Conservation (phyloP, 2,329 filamentous ascomycete species). For the Pyrenochaeta sp. region DNA sequence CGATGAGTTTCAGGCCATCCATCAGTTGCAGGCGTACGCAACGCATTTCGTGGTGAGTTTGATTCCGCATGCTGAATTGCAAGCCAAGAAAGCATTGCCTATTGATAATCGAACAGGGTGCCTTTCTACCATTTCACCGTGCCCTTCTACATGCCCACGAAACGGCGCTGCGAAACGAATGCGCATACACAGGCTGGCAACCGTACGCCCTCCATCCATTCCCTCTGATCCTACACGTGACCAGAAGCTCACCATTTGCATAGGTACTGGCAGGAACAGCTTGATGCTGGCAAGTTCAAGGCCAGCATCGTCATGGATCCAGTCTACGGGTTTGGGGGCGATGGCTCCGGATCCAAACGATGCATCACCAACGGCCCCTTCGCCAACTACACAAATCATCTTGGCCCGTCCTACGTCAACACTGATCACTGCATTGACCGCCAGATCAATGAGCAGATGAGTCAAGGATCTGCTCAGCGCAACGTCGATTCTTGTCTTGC, state of each 20-base stretch:
- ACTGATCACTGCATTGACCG: conserved; percentile 32
- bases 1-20: conserved; percentile 21
- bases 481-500: conserved; percentile 18
- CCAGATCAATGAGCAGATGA: too few relatives aligned
- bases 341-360: conserved; percentile 7
- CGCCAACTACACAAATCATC: conserved; percentile 21
- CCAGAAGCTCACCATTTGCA: background rate
- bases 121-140: conserved; percentile 51
- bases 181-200: conserved; percentile 44
- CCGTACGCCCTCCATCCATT: conserved; percentile 19
- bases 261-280: conserved; percentile 27
- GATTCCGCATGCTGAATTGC: background rate
- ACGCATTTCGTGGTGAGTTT: conserved; percentile 13
- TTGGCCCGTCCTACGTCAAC: conserved; percentile 18
- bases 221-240: background rate
- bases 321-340: conserved; percentile 25
- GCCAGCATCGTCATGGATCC: conserved; percentile 19
- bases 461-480: conserved; percentile 15
- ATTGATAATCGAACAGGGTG: conserved; percentile 3
- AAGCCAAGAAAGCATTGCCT: background rate
- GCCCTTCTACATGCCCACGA: conserved; percentile 45
- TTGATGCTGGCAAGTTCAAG: conserved; percentile 28
- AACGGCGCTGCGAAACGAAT: conserved; percentile 36
- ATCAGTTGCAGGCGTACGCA: conserved; percentile 7
- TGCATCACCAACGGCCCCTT: conserved; percentile 32